Base-by-base conservation (phyloP, 2,329 filamentous ascomycete species). In the Clarireedia paspali region DNA sequence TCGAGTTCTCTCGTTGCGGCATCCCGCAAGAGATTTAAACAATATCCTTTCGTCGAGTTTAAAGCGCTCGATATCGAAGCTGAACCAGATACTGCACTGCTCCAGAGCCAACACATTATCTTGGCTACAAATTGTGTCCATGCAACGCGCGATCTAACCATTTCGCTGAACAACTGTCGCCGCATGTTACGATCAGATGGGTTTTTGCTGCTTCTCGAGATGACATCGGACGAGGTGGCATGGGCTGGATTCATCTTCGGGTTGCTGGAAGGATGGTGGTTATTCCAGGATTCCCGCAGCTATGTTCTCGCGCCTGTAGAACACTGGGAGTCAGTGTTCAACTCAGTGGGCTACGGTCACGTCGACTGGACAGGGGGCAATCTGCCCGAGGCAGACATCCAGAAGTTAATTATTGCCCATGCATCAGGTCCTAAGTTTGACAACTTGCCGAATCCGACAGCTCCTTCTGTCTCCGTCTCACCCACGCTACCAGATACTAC, bases 241-340 rank as follows among this genome's bases (percentile, higher is more conserved):
- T 67, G 61, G 62, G 53, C 63, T 17, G 66, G 67, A 48, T 24
- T 67, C 10, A 57, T 66, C 6, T 64, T 65, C 55, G 65, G 65
- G 9, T 56, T 64, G 3, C 53, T 68, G 10, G 66, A 67, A 39
- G 64, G 65, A 4, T 68, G 66, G 65, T 67, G 65, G 65, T 40
- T 63, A 0, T 66, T 63, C 46, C 57, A 64, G 5, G 66, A 68
- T 53, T 63, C 59, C 15, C 63, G 63, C 0, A 30, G 24, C 9
- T 63, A 68, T 56, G 63, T 61, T 10, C 15, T 67, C 4, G 30
- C 42, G 6, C 14, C 54, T 42, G 45, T 47, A 27, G 12, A 9
- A 2, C 17, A 20, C 4, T 66, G 64, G 64, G 47, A 61, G 23
- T 20, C 23, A 1, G 12, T 23, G 5, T n/a, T 61, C 34, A 12